A percentile compares a stretch with the other conserved stretches of the same genome.
Evolutionary conservation across 345 rosid species (phyloP).

Genomic region (Salix udensis): DNA sequence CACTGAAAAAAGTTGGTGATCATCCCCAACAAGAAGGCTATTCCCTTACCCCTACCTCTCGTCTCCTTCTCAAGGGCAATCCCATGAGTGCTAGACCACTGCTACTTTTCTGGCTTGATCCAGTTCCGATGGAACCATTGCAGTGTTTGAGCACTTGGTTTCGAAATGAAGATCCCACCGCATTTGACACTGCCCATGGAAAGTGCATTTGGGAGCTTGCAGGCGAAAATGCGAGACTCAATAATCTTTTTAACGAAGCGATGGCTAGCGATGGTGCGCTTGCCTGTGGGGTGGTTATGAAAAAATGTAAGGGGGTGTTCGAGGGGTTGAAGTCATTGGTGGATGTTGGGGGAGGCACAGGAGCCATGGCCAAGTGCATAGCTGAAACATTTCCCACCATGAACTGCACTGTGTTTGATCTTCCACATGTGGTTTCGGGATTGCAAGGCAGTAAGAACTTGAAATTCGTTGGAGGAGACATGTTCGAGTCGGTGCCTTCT

Average conservation of each 20-base stretch:
- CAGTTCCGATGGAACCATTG: background rate
- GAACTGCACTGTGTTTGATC: slow-evolving; percentile 22
- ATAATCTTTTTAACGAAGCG: background rate
- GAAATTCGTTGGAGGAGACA: slow-evolving; percentile 32
- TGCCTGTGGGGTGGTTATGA: background rate
- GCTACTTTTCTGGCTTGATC: background rate
- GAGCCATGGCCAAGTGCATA: slow-evolving; percentile 14
- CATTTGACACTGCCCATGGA: slow-evolving; percentile 1
- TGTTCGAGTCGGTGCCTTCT: slow-evolving; percentile 29
- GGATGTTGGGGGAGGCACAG: slow-evolving; percentile 22
- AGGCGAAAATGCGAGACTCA: background rate
- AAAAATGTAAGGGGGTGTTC: slow-evolving; percentile 9
- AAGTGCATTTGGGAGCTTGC: background rate
- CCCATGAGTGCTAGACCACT: background rate
- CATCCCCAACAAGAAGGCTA: background rate
- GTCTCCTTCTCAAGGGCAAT: background rate
- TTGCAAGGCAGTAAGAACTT: slow-evolving; percentile 20
- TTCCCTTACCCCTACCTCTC: background rate
- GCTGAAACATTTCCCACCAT: slow-evolving; percentile 7
- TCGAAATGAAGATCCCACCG: background rate
- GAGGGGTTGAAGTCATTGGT: slow-evolving; percentile 16
- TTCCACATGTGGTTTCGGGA: slow-evolving; percentile 17
- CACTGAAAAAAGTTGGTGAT: background rate
- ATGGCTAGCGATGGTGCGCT: slow-evolving; percentile 18
- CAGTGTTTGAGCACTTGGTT: background rate